Evolutionary conservation across 1,139 yeast genomes (phyloP).

Genomic region (Pichia sp.): DNA sequence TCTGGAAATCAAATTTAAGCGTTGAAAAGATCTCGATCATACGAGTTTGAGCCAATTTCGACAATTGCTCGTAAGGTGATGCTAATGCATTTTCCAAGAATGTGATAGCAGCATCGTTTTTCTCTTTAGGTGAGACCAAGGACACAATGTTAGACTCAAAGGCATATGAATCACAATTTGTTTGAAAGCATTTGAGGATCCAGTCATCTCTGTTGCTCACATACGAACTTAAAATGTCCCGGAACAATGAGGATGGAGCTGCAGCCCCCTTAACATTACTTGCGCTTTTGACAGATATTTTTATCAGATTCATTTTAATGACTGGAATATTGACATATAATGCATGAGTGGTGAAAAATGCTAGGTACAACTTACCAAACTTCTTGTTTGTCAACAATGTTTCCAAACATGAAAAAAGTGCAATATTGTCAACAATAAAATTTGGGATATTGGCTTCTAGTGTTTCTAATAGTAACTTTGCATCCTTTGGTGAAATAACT

Average conservation of each 20-base stretch:
- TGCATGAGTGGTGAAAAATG: constrained; percentile 51
- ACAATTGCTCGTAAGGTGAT: constrained; percentile 46
- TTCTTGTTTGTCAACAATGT: constrained; percentile 39
- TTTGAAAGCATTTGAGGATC: constrained; percentile 41
- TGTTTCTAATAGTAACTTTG: constrained; percentile 43
- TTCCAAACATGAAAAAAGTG: constrained; percentile 33
- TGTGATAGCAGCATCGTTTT: constrained; percentile 50
- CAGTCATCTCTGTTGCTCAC: constrained; percentile 41
- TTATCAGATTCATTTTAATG: constrained; percentile 41
- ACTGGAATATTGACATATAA: constrained; percentile 40
- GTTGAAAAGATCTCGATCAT: constrained; percentile 50
- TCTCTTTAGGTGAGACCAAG: constrained; percentile 57
- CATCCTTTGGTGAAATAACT: constrained; percentile 65
- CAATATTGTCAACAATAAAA: constrained; percentile 43
- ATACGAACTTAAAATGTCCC: constrained; percentile 38
- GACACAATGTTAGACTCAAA: constrained; percentile 55
- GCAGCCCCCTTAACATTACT: constrained; percentile 35
- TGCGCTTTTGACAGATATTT: constrained; percentile 34
- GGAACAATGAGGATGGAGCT: constrained; percentile 39
- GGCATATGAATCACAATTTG: constrained; percentile 46
- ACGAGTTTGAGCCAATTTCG: constrained; percentile 42
- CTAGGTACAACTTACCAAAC: constrained; percentile 39
- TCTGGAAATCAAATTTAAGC: constrained; percentile 55
- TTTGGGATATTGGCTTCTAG: constrained; percentile 39
- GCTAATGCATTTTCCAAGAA: constrained; percentile 56